A percentile compares a stretch with the other conserved stretches of the same genome.
phyloP scores from a whole-genome alignment of 2,329 filamentous ascomycete genomes.

The Penicillium sp. region DNA sequence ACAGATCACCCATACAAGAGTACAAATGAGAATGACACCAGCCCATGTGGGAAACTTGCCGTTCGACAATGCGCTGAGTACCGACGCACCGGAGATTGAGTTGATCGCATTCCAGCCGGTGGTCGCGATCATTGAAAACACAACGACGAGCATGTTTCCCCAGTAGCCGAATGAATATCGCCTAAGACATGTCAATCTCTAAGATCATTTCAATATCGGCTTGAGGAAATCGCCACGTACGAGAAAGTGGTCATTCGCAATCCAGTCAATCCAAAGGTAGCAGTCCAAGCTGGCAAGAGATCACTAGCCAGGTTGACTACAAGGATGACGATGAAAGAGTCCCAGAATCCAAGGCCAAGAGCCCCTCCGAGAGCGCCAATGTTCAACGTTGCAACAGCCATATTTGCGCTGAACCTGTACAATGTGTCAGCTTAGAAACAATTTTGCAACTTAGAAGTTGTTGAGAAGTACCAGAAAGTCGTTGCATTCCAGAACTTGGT shows the following conservation, averaged over 20 bases:
- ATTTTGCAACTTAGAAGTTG: not conserved
- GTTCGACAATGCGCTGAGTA: no score
- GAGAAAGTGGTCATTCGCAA: slow-evolving; percentile 41
- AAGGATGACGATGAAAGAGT: slow-evolving; percentile 40
- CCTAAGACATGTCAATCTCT: slow-evolving; percentile 10
- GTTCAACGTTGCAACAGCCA: slow-evolving; percentile 40
- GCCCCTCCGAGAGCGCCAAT: slow-evolving; percentile 35
- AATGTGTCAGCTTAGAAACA: no score
- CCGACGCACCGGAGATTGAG: no score
- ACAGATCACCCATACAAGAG: no score
- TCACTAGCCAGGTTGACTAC: slow-evolving; percentile 36
- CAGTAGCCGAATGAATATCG: slow-evolving; percentile 44
- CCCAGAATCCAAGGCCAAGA: no score
- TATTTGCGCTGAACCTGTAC: slow-evolving; percentile 40
- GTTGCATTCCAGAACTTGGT: slow-evolving; percentile 30
- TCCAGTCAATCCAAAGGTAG: slow-evolving; percentile 38
- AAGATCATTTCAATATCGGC: not conserved
- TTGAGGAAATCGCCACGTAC: slow-evolving; percentile 9
- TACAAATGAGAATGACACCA: no score
- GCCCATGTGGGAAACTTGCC: no score
- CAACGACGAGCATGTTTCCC: slow-evolving; percentile 41
- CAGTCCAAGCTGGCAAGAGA: slow-evolving; percentile 31
- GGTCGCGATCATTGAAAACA: no score
- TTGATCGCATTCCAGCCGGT: no score
- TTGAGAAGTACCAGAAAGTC: slow-evolving; percentile 14